Percentiles rank a stretch among this genome's conserved stretches.
phyloP scores from a whole-genome alignment of 164 flowering plant genomes.

The Echeveria elegans region DNA sequence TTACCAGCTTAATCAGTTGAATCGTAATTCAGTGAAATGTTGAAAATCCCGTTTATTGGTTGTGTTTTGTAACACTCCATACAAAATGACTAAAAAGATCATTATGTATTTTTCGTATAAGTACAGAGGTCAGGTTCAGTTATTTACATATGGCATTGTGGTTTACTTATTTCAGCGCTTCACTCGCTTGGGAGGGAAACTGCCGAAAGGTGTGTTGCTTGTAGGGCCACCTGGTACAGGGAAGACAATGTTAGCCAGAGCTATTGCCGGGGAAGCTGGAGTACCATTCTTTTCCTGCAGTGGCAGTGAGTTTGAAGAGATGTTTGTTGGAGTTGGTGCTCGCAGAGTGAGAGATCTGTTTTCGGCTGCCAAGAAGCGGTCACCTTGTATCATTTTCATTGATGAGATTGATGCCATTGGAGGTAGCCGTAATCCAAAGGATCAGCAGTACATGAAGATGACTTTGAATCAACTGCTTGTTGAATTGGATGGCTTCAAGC shows the following conservation, averaged over 20 bases:
- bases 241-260: constrained; percentile 96
- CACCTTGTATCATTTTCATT: constrained; percentile 85
- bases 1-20: not conserved
- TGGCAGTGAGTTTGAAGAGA: constrained; percentile 98
- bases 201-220: constrained; percentile 95
- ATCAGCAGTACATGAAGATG: constrained; percentile 95
- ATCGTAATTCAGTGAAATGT: not conserved
- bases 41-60: not conserved
- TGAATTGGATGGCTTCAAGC: constrained; percentile 93
- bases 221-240: constrained; percentile 99
- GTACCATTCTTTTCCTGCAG: constrained; percentile 97
- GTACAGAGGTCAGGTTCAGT: not conserved
- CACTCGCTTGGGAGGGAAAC: constrained; percentile 96
- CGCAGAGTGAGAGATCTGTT: constrained; percentile 84
- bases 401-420: constrained; percentile 98
- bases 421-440: constrained; percentile 82
- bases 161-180: constrained; percentile 54
- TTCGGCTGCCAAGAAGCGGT: constrained; percentile 77
- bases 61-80: not conserved
- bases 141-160: not conserved
- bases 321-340: constrained; percentile 99
- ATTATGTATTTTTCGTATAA: not conserved
- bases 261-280: constrained; percentile 99
- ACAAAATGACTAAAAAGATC: not conserved
- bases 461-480: constrained; percentile 92